Conservation (phyloP, 768 basidiomycete genomes). For the Lactarius hengduanensis region DNA sequence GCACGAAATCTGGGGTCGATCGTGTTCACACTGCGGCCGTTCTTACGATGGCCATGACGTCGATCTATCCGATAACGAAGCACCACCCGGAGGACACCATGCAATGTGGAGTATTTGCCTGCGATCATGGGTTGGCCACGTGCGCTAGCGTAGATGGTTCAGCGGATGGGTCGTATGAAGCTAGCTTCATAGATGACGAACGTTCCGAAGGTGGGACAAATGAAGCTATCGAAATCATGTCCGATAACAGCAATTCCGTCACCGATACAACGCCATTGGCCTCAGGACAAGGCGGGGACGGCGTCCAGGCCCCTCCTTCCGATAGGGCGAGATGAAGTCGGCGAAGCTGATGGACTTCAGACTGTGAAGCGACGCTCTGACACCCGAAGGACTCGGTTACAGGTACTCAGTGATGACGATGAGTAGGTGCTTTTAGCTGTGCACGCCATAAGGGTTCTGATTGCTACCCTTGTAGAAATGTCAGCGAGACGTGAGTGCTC, state of each 20-base stretch:
- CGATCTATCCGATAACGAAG: constrained; percentile 24
- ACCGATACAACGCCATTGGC: not conserved
- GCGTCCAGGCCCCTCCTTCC: not conserved
- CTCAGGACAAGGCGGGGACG: not conserved
- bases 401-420: constrained; percentile 15
- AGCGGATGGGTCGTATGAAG: constrained; percentile 40
- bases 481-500: constrained; percentile 12
- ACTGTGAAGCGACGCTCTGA: not conserved
- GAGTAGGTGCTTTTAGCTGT: constrained; percentile 1
- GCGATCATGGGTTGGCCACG: constrained; percentile 18
- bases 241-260: constrained; percentile 10
- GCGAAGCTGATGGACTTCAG: not conserved
- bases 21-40: constrained; percentile 61
- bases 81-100: constrained; percentile 33
- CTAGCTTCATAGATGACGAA: constrained; percentile 58
- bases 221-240: constrained; percentile 21
- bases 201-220: constrained; percentile 17
- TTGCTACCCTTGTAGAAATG: not conserved
- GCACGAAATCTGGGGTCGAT: constrained; percentile 74
- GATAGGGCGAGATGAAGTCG: not conserved
- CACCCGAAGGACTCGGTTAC: constrained; percentile 5
- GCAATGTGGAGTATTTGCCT: constrained; percentile 30
- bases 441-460: not conserved
- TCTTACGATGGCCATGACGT: constrained; percentile 53
- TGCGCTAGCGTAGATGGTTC: constrained; percentile 20